These are phyloP conservation scores for Coelastrella sp. DNA, from an alignment of 139 green algal genomes.

Conservation along the genomic window DNA sequence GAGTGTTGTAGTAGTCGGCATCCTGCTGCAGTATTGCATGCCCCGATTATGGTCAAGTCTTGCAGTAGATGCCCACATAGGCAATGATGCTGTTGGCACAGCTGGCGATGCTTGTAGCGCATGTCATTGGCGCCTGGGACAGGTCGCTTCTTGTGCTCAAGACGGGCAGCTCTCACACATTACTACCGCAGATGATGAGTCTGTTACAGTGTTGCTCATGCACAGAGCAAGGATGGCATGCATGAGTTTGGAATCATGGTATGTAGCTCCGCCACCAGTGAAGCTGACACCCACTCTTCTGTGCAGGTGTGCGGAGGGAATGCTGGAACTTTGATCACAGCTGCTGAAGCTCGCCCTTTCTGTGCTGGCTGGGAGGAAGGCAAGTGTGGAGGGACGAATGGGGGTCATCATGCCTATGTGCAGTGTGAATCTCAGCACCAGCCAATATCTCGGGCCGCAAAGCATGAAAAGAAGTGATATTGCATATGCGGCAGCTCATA, in stretches of 20 bases:
- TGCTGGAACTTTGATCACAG: not conserved
- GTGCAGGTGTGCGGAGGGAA: conserved; percentile 14
- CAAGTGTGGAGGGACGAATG: not conserved
- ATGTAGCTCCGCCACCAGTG: not conserved
- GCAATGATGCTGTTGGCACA: no score
- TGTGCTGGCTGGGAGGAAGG: not conserved
- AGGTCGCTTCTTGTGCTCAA: no score
- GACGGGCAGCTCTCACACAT: no score
- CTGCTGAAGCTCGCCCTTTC: not conserved
- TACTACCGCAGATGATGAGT: no score
- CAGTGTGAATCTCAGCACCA: not conserved
- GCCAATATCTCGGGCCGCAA: not conserved
- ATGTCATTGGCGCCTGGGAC: no score
- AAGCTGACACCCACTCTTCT: not conserved
- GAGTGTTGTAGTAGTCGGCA: not conserved
- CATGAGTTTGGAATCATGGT: not conserved
- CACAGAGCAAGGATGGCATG: conserved; percentile 19
- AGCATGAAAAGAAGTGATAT: not conserved
- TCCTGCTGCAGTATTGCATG: conserved; percentile 1
- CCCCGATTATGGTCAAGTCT: no score
- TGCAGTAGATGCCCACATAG: no score
- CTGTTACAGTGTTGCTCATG: not conserved
- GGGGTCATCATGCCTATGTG: not conserved
- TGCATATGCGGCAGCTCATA: not conserved
- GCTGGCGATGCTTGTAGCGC: no score